Evolutionary conservation across 768 basidiomycete genomes (phyloP).

Genomic region (Megacollybia marginata): DNA sequence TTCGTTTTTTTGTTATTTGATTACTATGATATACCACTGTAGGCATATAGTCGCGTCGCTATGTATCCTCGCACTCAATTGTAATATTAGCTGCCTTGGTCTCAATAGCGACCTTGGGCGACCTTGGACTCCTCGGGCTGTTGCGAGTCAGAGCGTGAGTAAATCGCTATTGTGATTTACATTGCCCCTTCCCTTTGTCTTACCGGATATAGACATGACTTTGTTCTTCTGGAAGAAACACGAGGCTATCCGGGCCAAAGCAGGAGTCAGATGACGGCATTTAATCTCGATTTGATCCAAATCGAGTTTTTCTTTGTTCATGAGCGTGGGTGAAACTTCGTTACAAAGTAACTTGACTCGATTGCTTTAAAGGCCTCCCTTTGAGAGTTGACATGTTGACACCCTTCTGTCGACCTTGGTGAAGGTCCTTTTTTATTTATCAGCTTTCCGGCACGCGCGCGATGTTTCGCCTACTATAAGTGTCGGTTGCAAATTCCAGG

Average conservation of each 20-base stretch:
- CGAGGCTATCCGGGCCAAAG: background rate
- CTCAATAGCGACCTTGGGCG: too few relatives aligned
- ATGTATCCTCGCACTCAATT: too few relatives aligned
- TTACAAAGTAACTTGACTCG: background rate
- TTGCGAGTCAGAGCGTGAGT: background rate
- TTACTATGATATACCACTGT: too few relatives aligned
- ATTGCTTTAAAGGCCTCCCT: background rate
- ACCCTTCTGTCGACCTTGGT: background rate
- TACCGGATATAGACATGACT: conserved; percentile 2
- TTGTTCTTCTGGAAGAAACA: conserved; percentile 1
- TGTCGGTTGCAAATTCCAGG: too few relatives aligned
- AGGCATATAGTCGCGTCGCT: too few relatives aligned
- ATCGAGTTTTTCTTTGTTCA: conserved; percentile 12
- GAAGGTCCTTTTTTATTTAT: background rate
- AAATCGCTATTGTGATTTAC: background rate
- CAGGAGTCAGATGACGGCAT: background rate
- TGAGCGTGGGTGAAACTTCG: background rate
- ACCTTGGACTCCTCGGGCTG: too few relatives aligned
- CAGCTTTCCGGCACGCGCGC: background rate
- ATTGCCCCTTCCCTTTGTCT: background rate
- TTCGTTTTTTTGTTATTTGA: too few relatives aligned
- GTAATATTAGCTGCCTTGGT: too few relatives aligned
- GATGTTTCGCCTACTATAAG: background rate
- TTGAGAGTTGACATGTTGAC: background rate
- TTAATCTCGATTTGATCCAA: background rate